Evolutionary conservation across 306 rosid genomes (phyloP).

Genomic region (Vigna nakashimae): DNA sequence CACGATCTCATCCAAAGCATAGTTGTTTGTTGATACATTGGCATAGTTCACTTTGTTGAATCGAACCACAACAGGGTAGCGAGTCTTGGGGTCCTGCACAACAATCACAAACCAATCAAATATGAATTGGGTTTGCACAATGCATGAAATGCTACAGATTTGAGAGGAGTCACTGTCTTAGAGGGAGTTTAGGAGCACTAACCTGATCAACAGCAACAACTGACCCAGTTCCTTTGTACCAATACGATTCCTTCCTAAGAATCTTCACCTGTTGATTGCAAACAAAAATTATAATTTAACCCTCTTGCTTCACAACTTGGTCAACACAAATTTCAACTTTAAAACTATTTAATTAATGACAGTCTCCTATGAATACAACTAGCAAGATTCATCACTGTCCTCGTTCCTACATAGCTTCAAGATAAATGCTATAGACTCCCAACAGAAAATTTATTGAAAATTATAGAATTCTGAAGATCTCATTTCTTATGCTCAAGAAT

Average conservation of each 20-base stretch:
- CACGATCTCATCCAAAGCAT: conserved; percentile 83
- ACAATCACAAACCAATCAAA: conserved; percentile 25
- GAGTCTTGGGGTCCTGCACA: conserved; percentile 75
- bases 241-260: conserved; percentile 87
- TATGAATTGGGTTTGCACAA: background rate
- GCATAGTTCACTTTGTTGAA: conserved; percentile 89
- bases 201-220: conserved; percentile 95
- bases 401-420: background rate
- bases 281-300: conserved; percentile 15
- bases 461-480: background rate
- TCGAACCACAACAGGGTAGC: conserved; percentile 90
- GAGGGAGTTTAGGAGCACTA: conserved; percentile 16
- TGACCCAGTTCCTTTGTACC: conserved; percentile 78
- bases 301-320: conserved; percentile 3
- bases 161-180: background rate
- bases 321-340: conserved; percentile 9
- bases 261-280: conserved; percentile 70
- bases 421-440: background rate
- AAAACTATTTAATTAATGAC: background rate
- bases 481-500: background rate
- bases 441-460: background rate
- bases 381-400: background rate
- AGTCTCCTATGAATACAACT: background rate
- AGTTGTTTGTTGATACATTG: conserved; percentile 89
- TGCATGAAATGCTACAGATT: background rate